phyloP scores from a whole-genome alignment of 495 filamentous ascomycete genomes.

The Astrothelium macrocarpum region DNA sequence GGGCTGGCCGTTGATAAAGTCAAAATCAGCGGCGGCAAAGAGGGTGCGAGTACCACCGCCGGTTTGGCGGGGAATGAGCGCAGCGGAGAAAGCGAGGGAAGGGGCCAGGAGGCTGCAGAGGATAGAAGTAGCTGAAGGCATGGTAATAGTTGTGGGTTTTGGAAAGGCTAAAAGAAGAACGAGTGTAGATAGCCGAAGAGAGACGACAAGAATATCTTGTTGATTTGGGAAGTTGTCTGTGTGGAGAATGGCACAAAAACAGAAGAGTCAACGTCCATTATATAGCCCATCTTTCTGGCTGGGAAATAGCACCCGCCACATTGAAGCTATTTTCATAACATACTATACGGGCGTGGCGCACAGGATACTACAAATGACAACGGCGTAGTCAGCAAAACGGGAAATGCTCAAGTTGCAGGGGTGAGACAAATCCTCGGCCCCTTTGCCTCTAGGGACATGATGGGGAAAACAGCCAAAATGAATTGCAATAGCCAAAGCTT shows the following conservation, averaged over 20 bases:
- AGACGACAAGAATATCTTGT: neutral
- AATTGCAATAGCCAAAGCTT: neutral
- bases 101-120: constrained; percentile 1
- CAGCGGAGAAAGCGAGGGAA: neutral
- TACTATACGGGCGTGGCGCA: neutral
- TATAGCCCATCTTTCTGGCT: neutral
- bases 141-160: neutral
- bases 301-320: neutral
- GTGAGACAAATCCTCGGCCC: constrained; percentile 1
- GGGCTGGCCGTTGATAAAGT: constrained; percentile 4
- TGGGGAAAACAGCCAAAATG: neutral
- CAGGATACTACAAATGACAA: neutral
- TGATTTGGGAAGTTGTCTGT: neutral
- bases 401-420: neutral
- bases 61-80: neutral
- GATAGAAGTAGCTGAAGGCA: neutral
- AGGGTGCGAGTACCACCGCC: neutral
- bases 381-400: constrained; percentile 1
- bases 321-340: neutral
- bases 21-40: neutral
- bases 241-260: neutral
- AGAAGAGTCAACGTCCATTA: neutral
- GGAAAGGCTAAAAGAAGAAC: too few relatives aligned
- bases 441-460: neutral
- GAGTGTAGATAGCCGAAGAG: neutral